Base-by-base conservation (phyloP, 495 filamentous ascomycete genomes). In the Thermochaetoides thermophila region DNA sequence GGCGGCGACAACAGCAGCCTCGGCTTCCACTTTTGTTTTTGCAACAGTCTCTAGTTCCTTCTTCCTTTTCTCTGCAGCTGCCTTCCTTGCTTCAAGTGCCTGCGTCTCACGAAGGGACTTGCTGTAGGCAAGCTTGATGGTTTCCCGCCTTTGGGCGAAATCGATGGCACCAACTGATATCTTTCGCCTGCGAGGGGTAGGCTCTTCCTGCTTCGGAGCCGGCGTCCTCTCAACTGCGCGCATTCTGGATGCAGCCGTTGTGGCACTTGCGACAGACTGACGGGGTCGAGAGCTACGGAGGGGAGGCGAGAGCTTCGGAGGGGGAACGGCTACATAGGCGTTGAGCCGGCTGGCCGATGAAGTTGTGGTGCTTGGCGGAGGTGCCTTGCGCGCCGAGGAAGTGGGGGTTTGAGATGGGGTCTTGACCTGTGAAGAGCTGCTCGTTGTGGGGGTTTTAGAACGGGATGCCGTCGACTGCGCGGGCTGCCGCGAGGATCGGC, bases 241-340 rank as follows among this genome's bases (percentile, higher is more conserved):
- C 36, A 74, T 69, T 39, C 76, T 73, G 7, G 78, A 77, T 15
- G 71, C 69, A 28, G 70, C 61, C 1, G 77, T 74, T 7, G 68
- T 63, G n/a, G 79, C 79, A 26, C 71, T 64, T 19, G 83, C 83
- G 19, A 92, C 76, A 7, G 80, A 78, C 51, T 81, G 77, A 18
- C 85, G 66, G 13, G 82, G 81, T 25, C 81, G 66, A 7, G 85
- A 92, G 42, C 83, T 86, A 37, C 85, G 71, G 14, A 94, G 59
- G 9, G 74, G 77, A 0, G 85, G 85, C 4, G 68, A 73, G 17
- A 60, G 42, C 38, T 70, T 72, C 2, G 66, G 58, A 7, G 52
- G 43, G 15, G 68, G 59, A 4, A 56, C 46, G 29, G 64, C 53
- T 20, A 72, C 68, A 35, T 67, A 69, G 13, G 66, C 66, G 42